Percentiles rank a stretch among this genome's conserved stretches.
phyloP scores from a whole-genome alignment of 768 basidiomycete genomes.

The Pleurotus platypus region DNA sequence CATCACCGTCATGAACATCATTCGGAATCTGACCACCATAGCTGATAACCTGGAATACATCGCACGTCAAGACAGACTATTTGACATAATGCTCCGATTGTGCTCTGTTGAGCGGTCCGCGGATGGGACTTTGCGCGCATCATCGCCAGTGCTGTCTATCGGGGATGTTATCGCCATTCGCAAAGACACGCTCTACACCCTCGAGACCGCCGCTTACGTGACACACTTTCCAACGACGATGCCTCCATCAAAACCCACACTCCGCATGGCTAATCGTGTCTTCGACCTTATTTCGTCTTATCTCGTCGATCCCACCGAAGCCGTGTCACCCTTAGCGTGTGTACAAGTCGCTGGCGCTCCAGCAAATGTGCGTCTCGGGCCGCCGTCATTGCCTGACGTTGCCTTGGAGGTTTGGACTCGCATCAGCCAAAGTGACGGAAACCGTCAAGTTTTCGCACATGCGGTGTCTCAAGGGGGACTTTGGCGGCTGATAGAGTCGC shows the following conservation, averaged over 20 bases:
- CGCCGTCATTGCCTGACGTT: slow-evolving; percentile 61
- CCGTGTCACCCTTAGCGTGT: slow-evolving; percentile 56
- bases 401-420: slow-evolving; percentile 87
- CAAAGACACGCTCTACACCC: slow-evolving; percentile 70
- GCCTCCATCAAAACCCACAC: slow-evolving; percentile 35
- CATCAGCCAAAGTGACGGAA: slow-evolving; percentile 71
- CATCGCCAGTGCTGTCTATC: slow-evolving; percentile 61
- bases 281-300: slow-evolving; percentile 73
- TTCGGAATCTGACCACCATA: slow-evolving; percentile 82
- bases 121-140: slow-evolving; percentile 34
- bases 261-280: slow-evolving; percentile 50
- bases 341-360: slow-evolving; percentile 51
- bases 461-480: slow-evolving; percentile 57
- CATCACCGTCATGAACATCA: slow-evolving; percentile 68
- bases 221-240: slow-evolving; percentile 43
- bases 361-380: slow-evolving; percentile 37
- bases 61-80: slow-evolving; percentile 56
- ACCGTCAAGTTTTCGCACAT: slow-evolving; percentile 68
- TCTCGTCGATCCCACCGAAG: slow-evolving; percentile 66
- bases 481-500: slow-evolving; percentile 59
- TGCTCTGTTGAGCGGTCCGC: slow-evolving; percentile 43
- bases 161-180: slow-evolving; percentile 70
- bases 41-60: slow-evolving; percentile 69
- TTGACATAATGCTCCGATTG: slow-evolving; percentile 68
- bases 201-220: slow-evolving; percentile 56